phyloP scores from a whole-genome alignment of 2,329 filamentous ascomycete species.

The Epichloe sylvatica region DNA sequence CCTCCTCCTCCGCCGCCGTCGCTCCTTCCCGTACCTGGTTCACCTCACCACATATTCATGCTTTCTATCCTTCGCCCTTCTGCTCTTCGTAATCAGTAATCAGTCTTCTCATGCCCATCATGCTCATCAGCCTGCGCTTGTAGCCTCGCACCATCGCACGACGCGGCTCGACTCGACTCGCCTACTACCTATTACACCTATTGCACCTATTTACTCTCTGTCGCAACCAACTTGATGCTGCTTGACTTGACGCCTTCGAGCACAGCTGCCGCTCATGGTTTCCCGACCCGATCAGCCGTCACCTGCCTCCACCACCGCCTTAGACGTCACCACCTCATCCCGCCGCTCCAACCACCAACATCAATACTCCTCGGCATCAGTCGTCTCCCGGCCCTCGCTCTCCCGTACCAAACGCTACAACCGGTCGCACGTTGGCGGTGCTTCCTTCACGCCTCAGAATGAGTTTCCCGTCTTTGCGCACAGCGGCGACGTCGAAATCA shows the following conservation, averaged over 20 bases:
- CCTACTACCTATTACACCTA: background rate
- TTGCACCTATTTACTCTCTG: background rate
- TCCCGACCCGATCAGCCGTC: slow-evolving; percentile 41
- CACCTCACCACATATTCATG: too few relatives aligned
- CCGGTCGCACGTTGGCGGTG: slow-evolving; percentile 65
- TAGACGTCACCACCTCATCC: slow-evolving; percentile 1
- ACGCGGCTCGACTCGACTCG: background rate
- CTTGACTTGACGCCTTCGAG: background rate
- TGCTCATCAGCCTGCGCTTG: background rate
- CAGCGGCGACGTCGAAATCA: slow-evolving; percentile 84
- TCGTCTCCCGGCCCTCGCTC: slow-evolving; percentile 49
- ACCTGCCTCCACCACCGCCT: slow-evolving; percentile 3
- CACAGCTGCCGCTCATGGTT: slow-evolving; percentile 35
- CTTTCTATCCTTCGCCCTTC: too few relatives aligned
- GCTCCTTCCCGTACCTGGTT: background rate
- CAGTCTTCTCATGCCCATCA: too few relatives aligned
- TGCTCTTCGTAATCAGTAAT: too few relatives aligned
- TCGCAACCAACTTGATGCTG: background rate
- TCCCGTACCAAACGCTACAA: slow-evolving; percentile 57
- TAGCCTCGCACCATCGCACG: background rate
- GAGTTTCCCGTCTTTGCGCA: slow-evolving; percentile 87
- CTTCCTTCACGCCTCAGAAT: slow-evolving; percentile 59
- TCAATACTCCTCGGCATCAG: slow-evolving; percentile 21
- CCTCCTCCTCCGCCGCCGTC: background rate
- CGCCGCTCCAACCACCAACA: background rate